Evolutionary conservation across 2,329 filamentous ascomycete species (phyloP).

Genomic region (Neonectria neomacrospora): DNA sequence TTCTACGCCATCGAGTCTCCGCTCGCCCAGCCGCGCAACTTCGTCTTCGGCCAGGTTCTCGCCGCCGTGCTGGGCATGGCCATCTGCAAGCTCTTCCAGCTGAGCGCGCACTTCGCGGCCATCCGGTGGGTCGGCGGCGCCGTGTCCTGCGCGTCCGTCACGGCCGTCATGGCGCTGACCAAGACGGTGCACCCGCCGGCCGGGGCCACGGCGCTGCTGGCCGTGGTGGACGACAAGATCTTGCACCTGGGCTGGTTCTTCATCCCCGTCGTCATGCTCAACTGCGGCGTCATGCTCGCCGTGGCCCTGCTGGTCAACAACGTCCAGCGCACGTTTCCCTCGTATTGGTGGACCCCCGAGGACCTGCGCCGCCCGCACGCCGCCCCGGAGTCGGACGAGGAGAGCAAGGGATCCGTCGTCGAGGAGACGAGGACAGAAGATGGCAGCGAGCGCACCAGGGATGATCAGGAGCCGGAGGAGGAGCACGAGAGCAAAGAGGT

Average conservation of each 20-base stretch:
- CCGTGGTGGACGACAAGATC: slow-evolving; percentile 67
- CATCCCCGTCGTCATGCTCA: slow-evolving; percentile 71
- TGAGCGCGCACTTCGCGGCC: slow-evolving; percentile 58
- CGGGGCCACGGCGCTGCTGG: slow-evolving; percentile 77
- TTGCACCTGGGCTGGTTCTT: slow-evolving; percentile 74
- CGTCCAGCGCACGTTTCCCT: slow-evolving; percentile 71
- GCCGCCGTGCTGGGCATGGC: slow-evolving; percentile 69
- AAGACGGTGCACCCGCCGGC: slow-evolving; percentile 80
- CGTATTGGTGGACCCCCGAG: slow-evolving; percentile 75
- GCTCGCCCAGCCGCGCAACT: slow-evolving; percentile 77
- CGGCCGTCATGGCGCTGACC: slow-evolving; percentile 73
- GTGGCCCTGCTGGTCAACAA: slow-evolving; percentile 76
- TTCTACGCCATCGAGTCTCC: slow-evolving; percentile 79
- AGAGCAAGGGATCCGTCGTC: slow-evolving; percentile 30
- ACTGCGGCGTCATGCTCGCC: slow-evolving; percentile 68
- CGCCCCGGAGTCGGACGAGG: slow-evolving; percentile 12
- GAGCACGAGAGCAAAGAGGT: slow-evolving; percentile 40
- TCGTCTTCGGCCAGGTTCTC: slow-evolving; percentile 73
- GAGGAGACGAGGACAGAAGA: slow-evolving; percentile 31
- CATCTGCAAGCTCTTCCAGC: slow-evolving; percentile 72
- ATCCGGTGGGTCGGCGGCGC: slow-evolving; percentile 74
- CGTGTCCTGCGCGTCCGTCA: slow-evolving; percentile 72
- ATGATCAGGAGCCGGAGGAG: slow-evolving; percentile 36
- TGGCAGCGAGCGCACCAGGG: slow-evolving; percentile 28
- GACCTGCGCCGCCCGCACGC: slow-evolving; percentile 34